Base-by-base conservation (phyloP, 2,329 filamentous ascomycete species). In the Samsoniella hepiali region DNA sequence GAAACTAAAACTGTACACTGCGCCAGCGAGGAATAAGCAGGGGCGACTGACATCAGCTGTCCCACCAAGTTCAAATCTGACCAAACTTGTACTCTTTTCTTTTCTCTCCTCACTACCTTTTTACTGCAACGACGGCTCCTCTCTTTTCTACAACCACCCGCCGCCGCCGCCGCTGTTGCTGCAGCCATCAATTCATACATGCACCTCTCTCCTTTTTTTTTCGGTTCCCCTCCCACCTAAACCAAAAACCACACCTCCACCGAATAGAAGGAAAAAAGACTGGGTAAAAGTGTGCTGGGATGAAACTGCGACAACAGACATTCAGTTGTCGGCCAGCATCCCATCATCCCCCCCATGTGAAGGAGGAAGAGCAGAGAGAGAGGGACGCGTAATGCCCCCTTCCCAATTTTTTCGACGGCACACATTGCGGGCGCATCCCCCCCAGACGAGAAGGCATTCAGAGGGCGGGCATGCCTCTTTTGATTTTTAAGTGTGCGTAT, bases 111-210 rank as follows among this genome's bases (percentile, higher is more conserved):
- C n/a, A 40, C n/a, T n/a, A n/a, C n/a, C n/a, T n/a, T 38, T 44
- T 57, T 57, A 57, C 54, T 57, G 38, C 54, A 32, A 32, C n/a
- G 38, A 57, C 54, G 53, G 22, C 54, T 45, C n/a, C 13, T 40
- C 32, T 57, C 22, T 45, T 55, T 42, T 40, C 53, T 55, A 58
- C 57, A 51, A 50, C 57, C 57, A 59, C 57, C 32, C 38, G 7
- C 54, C 15, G 3, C 13, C 51, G 15, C 36, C 22, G 7, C 51
- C 17, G 11, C 29, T 34, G 29, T 11, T 17, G 15, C 40, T 5
- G 34, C 54, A 57, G 36, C 38, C 34, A 36, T 4, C 9, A 8
- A 44, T 59, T 59, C 45, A 59, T 38, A 31, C 44, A 40, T 5
- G 22, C 45, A 49, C 55, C 55, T 47, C 55, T 36, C 45, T 45